phyloP scores from a whole-genome alignment of 2,329 filamentous ascomycete species.

The Fusarium zealandicum region DNA sequence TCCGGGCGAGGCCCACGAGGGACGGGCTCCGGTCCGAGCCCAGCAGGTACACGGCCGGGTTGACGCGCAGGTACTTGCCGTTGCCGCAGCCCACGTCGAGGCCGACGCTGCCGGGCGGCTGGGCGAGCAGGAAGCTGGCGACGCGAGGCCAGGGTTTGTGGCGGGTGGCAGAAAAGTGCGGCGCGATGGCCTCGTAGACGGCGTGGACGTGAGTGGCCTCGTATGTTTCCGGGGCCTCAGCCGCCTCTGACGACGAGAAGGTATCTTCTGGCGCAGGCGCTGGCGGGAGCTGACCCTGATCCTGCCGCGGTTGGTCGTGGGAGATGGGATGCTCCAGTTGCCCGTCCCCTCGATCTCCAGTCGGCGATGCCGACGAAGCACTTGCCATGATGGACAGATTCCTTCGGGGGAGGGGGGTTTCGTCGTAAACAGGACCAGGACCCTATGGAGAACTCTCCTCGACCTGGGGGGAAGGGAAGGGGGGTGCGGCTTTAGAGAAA shows the following conservation, averaged over 20 bases:
- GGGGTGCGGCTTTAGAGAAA: background rate
- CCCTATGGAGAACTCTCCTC: background rate
- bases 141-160: conserved; percentile 94
- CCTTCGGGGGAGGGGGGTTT: background rate
- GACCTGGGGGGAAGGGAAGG: background rate
- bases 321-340: conserved; percentile 19
- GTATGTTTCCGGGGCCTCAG: conserved; percentile 63
- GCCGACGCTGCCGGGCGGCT: conserved; percentile 76
- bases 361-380: conserved; percentile 38
- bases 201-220: conserved; percentile 88
- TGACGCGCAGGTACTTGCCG: conserved; percentile 90
- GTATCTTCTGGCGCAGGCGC: conserved; percentile 1
- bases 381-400: conserved; percentile 32
- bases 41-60: conserved; percentile 78
- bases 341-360: conserved; percentile 26
- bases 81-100: conserved; percentile 96
- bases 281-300: conserved; percentile 1
- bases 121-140: conserved; percentile 73
- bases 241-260: conserved; percentile 32
- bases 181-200: conserved; percentile 88
- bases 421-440: background rate
- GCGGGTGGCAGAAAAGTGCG: conserved; percentile 82
- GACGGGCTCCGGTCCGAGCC: conserved; percentile 80
- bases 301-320: conserved; percentile 4
- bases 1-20: conserved; percentile 59